Percentiles rank a stretch among this genome's conserved stretches.
phyloP scores from a whole-genome alignment of 2,329 filamentous ascomycete genomes.

The Colletotrichum sp. region DNA sequence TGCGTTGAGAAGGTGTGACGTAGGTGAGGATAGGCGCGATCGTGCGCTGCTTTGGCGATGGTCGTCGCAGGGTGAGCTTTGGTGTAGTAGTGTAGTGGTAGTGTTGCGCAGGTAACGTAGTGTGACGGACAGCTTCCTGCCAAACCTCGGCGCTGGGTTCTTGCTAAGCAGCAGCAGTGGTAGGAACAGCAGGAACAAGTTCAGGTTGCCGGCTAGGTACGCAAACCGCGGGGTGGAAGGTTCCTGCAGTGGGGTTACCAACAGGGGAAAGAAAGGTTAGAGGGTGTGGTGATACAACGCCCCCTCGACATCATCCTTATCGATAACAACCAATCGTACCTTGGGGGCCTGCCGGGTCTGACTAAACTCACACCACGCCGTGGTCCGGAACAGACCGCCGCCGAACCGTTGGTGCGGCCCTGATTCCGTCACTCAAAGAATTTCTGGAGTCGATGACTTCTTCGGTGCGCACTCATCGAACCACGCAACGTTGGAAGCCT shows the following conservation, averaged over 20 bases:
- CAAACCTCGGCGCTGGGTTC: neutral
- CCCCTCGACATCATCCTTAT: neutral
- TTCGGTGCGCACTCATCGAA: neutral
- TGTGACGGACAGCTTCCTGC: neutral
- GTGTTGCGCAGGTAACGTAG: neutral
- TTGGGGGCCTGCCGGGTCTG: neutral
- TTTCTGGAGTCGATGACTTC: neutral
- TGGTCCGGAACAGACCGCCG: neutral
- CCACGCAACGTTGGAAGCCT: neutral
- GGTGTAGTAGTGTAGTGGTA: neutral
- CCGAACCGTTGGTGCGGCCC: neutral
- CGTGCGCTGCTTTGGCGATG: neutral
- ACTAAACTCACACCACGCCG: neutral
- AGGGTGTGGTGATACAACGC: neutral
- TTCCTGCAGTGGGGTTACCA: conserved; percentile 8
- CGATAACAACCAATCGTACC: neutral
- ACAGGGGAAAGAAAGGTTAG: neutral
- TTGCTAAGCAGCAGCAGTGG: neutral
- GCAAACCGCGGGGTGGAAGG: conserved; percentile 12
- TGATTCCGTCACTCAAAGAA: conserved; percentile 1
- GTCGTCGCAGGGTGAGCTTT: neutral
- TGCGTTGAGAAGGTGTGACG: neutral
- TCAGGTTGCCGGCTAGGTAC: neutral
- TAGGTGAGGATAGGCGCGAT: neutral
- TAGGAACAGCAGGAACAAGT: neutral